phyloP scores from a whole-genome alignment of 805 yeast genomes.

The Pichia cephalocereana region DNA sequence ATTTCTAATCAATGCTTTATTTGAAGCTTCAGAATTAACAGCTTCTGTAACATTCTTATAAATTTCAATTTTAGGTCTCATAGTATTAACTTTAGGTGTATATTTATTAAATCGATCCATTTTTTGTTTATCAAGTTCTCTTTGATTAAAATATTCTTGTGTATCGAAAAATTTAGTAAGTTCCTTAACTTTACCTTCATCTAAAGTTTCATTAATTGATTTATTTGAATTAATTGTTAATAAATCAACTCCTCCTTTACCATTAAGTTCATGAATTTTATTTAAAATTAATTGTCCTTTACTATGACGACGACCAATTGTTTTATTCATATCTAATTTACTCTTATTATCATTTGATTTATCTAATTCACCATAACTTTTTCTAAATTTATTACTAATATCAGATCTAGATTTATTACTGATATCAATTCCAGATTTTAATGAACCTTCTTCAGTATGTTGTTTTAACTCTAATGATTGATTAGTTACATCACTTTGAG shows the following conservation, averaged over 20 bases:
- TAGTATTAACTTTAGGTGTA: conserved; percentile 63
- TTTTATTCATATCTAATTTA: too few species aligned
- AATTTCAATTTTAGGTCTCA: conserved; percentile 85
- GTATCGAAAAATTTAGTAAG: conserved; percentile 67
- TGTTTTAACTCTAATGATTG: too few species aligned
- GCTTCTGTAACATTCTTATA: conserved; percentile 86
- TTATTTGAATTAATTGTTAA: conserved; percentile 15
- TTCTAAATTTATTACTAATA: not conserved
- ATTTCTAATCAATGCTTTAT: not conserved
- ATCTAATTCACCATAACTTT: not conserved
- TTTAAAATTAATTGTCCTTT: conserved; percentile 10
- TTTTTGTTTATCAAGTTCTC: conserved; percentile 66
- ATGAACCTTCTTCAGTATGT: too few species aligned
- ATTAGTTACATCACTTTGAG: too few species aligned
- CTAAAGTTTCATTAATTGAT: conserved; percentile 13
- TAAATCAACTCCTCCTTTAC: conserved; percentile 8
- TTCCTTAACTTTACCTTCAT: conserved; percentile 46
- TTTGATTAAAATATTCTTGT: conserved; percentile 75
- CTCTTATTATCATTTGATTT: too few species aligned
- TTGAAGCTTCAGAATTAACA: conserved; percentile 27
- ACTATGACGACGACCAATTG: conserved; percentile 14
- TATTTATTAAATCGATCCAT: conserved; percentile 46
- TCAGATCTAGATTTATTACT: not conserved
- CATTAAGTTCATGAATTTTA: conserved; percentile 10
- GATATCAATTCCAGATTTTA: too few species aligned